Evolutionary conservation across 169 alveolate genomes (phyloP), one percentile per base, ranked within the genome.

Genomic region (Fabrea salina): DNA sequence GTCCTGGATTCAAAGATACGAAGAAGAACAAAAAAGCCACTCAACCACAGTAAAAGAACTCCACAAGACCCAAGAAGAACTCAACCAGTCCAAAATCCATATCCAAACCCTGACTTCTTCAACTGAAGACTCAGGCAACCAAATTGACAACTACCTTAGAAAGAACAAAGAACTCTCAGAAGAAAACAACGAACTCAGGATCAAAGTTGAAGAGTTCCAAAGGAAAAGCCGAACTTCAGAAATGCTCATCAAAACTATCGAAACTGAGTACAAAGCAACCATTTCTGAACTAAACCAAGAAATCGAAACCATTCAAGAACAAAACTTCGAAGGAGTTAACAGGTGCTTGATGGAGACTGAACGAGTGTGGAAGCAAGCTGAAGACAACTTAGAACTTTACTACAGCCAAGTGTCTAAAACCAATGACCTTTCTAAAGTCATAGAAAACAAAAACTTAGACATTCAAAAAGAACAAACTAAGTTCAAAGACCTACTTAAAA

Each of bases 21-120:
- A 61, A 37, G 74, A 61, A 3, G 74, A 61, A 61, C 74, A 61
- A 37, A 61, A 61, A 61, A 13, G 32, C 32, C 74, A 61, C 39
- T 22, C 74, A 2, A 27, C 16, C 37, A 61, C 74, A 27, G 39
- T 51, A 8, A 61, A 61, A 37, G 50, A 27, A 2, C 32, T 61
- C 30, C 32, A 35, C 11, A 27, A 35, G 11, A 37, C 74, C 11
- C 41, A 61, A 61, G 74, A 61, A 16, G 32, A 35, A 30, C 49
- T 22, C n/a, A 61, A 61, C 39, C 54, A 61, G 13, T 16, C 25
- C 2, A 27, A n/a, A 30, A 32, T 61, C 25, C 32, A 61, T 16
- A 33, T 8, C 41, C 32, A 61, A 2, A 35, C 74, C 32, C 13
- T 37, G 3, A 61, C 11, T 16, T 8, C 74, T 33, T 33, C 49